These are phyloP conservation scores for Allium cepa DNA, from an alignment of 106 monocot genomes.

Conservation along the genomic window DNA sequence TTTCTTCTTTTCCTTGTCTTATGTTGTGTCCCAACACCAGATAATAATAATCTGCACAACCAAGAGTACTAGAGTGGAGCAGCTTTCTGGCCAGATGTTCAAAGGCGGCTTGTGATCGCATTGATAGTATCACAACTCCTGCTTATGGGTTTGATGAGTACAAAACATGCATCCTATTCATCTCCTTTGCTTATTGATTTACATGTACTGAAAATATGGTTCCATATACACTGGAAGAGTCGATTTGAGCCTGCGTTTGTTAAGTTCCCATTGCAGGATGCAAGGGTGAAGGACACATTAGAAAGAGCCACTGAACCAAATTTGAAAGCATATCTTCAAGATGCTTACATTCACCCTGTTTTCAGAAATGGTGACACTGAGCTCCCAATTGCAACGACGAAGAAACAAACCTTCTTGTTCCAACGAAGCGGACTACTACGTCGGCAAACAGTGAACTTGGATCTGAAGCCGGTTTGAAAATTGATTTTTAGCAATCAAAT, in stretches of 20 bases:
- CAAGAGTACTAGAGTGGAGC: constrained; percentile 90
- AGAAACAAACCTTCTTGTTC: constrained; percentile 54
- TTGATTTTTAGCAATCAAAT: constrained; percentile 5
- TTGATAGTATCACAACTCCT: constrained; percentile 76
- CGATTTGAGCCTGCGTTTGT: constrained; percentile 86
- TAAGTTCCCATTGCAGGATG: constrained; percentile 88
- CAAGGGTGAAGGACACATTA: constrained; percentile 88
- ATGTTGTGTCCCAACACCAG: constrained; percentile 84
- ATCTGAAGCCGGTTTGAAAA: constrained; percentile 26
- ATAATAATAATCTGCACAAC: constrained; percentile 89
- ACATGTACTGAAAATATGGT: constrained; percentile 73
- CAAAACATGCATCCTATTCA: constrained; percentile 45
- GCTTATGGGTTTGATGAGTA: constrained; percentile 81
- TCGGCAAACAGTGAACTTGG: constrained; percentile 25
- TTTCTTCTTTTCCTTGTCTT: constrained; percentile 69
- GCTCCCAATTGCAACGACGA: constrained; percentile 24
- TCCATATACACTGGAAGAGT: constrained; percentile 63
- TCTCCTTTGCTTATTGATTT: constrained; percentile 57
- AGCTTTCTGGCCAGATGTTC: constrained; percentile 92
- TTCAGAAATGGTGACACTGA: constrained; percentile 28
- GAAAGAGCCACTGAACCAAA: constrained; percentile 76
- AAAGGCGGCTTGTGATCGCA: constrained; percentile 54
- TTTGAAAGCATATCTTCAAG: constrained; percentile 62
- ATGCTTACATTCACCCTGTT: constrained; percentile 81
- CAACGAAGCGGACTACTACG: constrained; percentile 51